Evolutionary conservation across 768 basidiomycete species (phyloP), one percentile per base, ranked within the genome.

Genomic region (Boletus rufocinnamomeus): DNA sequence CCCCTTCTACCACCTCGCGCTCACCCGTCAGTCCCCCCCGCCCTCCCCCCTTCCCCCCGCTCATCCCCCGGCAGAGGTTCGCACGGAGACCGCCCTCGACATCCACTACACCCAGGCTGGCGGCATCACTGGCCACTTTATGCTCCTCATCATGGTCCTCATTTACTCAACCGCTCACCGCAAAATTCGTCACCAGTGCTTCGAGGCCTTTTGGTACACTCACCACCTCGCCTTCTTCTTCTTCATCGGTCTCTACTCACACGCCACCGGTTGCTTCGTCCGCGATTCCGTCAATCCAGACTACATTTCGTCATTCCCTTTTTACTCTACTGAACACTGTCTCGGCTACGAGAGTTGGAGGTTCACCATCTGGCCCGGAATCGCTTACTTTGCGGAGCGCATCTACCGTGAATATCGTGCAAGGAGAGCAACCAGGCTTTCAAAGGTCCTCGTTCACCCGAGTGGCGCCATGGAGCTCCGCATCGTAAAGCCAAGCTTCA

Each of bases 151-250:
- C 72, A 94, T 98, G 92, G 72, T 98, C 63, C 71, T 94, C 66
- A 93, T 96, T 83, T 96, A 95, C 72, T 84, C 90, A 41, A 95
- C 93, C 23, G 93, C 95, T 4, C 92, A 95, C 74, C 81, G 84
- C 69, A 93, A 90, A 75, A 87, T 98, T 62, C 89, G 95, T 64
- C 74, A 82, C 59, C 91, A 94, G 74, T 91, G 87, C 77, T 97
- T 95, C 74, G 95, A 98, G 73, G 92, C 85, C 1, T 98, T 98
- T 80, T 96, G 94, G 94, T 96, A 95, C 73, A 95, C 94, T 35
- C 95, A 96, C 63, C 95, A 95, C 65, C 84, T 95, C 41, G 92
- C 91, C 13, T 93, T 95, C 81, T 92, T 95, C 78, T 95, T 95
- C 78, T 91, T 95, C 86, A 78, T 95, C 60, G 91, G 85, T 34